These are phyloP conservation scores for Leccinum disarticulatum DNA, from an alignment of 768 basidiomycete genomes.

Conservation along the genomic window DNA sequence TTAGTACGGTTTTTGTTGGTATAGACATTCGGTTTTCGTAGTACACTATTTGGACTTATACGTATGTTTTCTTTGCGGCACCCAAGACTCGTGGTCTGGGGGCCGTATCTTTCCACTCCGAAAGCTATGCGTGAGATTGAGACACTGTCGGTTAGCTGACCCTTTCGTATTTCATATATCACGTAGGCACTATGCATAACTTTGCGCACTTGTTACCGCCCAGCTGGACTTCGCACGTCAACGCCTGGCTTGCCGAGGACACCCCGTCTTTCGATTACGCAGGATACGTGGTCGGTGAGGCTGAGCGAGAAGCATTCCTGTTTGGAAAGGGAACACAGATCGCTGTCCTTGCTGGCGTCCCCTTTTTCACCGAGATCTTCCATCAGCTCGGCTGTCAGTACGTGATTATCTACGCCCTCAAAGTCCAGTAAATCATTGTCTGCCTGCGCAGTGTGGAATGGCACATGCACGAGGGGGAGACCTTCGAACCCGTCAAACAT, in stretches of 20 bases:
- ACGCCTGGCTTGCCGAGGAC: constrained; percentile 87
- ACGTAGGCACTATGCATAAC: neutral
- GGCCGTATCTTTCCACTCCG: neutral
- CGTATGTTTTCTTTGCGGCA: constrained; percentile 1
- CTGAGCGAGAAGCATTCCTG: constrained; percentile 78
- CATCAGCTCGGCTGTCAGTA: constrained; percentile 85
- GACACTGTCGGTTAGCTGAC: neutral
- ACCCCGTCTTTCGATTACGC: constrained; percentile 96
- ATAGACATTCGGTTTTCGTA: neutral
- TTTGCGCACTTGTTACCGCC: constrained; percentile 79
- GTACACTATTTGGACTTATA: neutral
- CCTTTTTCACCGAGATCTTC: constrained; percentile 95
- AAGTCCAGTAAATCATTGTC: neutral
- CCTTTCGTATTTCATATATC: neutral
- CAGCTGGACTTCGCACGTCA: constrained; percentile 84
- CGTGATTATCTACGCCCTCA: constrained; percentile 34
- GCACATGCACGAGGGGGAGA: constrained; percentile 84
- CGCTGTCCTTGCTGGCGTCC: constrained; percentile 88
- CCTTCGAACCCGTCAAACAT: constrained; percentile 76
- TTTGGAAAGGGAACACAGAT: constrained; percentile 83
- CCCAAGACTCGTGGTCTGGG: neutral
- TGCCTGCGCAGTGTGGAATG: constrained; percentile 74
- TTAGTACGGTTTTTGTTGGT: neutral
- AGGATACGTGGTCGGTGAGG: constrained; percentile 95
- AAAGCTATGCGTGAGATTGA: neutral